A percentile compares a stretch with the other conserved stretches of the same genome.
These are phyloP conservation scores for Globisporangium canariense DNA, from an alignment of 352 stramenopile species.

Conservation along the genomic window DNA sequence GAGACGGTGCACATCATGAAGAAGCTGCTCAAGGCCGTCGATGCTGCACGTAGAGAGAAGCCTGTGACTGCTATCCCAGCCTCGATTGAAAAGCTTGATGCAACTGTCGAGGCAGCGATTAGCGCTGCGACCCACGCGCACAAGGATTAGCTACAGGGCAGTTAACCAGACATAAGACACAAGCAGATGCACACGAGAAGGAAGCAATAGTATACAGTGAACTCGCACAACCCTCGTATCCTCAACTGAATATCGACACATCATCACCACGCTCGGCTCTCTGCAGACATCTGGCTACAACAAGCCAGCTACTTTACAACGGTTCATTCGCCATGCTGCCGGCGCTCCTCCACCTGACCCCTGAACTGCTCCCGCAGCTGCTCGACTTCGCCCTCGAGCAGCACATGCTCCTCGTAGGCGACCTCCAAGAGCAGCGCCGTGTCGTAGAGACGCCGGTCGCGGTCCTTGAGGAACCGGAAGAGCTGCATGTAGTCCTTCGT, in stretches of 20 bases:
- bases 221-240: neutral
- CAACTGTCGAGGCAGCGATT: constrained; percentile 61
- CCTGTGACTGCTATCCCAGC: neutral
- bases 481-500: constrained; percentile 67
- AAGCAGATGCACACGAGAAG: constrained; percentile 3
- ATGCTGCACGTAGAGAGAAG: constrained; percentile 34
- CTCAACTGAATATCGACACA: neutral
- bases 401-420: constrained; percentile 41
- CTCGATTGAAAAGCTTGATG: constrained; percentile 35
- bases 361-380: constrained; percentile 15
- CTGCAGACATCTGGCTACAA: neutral
- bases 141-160: neutral
- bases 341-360: neutral
- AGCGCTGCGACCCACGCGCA: constrained; percentile 43
- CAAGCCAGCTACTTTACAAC: neutral
- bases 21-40: constrained; percentile 79
- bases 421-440: constrained; percentile 56
- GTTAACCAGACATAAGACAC: neutral
- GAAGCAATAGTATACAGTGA: constrained; percentile 4
- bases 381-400: constrained; percentile 26
- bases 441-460: constrained; percentile 61
- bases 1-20: constrained; percentile 96
- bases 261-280: neutral
- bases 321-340: neutral
- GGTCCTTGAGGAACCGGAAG: constrained; percentile 55